Evolutionary conservation across 805 yeast species (phyloP).

Genomic region (Grigorovia yakushimaensis): DNA sequence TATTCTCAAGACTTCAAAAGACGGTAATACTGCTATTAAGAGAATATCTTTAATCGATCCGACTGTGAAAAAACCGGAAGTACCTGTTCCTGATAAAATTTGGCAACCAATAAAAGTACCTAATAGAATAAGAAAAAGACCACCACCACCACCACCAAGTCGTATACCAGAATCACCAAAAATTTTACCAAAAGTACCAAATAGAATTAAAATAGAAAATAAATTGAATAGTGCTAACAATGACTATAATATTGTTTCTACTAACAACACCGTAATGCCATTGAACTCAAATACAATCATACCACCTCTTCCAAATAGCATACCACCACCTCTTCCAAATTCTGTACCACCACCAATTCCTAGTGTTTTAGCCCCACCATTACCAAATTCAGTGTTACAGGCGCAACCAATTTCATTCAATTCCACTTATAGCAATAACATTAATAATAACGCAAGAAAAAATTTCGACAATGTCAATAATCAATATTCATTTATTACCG

Average conservation of each 20-base stretch:
- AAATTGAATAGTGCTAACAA: not conserved
- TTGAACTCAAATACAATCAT: conserved; percentile 7
- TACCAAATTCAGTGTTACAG: not conserved
- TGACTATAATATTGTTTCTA: not conserved
- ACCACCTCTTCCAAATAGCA: conserved; percentile 11
- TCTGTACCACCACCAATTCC: conserved; percentile 5
- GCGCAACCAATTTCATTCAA: not conserved
- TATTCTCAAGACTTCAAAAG: conserved; percentile 5
- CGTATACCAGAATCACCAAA: conserved; percentile 17
- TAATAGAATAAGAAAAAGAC: conserved; percentile 15
- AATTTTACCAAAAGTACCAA: conserved; percentile 3
- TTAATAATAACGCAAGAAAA: not conserved
- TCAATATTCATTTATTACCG: not conserved
- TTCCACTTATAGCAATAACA: not conserved
- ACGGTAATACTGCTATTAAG: not conserved
- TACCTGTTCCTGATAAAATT: conserved; percentile 10
- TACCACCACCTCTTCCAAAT: conserved; percentile 15
- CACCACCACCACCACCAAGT: conserved; percentile 25
- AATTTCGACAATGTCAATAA: too few species aligned
- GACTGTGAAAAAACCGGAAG: not conserved
- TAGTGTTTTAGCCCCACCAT: not conserved
- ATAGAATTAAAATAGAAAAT: conserved; percentile 1
- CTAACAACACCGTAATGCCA: too few species aligned
- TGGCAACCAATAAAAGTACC: conserved; percentile 23
- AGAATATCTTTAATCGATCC: not conserved